Base-by-base conservation (phyloP, 495 filamentous ascomycete genomes). In the Aspergillus affinis region DNA sequence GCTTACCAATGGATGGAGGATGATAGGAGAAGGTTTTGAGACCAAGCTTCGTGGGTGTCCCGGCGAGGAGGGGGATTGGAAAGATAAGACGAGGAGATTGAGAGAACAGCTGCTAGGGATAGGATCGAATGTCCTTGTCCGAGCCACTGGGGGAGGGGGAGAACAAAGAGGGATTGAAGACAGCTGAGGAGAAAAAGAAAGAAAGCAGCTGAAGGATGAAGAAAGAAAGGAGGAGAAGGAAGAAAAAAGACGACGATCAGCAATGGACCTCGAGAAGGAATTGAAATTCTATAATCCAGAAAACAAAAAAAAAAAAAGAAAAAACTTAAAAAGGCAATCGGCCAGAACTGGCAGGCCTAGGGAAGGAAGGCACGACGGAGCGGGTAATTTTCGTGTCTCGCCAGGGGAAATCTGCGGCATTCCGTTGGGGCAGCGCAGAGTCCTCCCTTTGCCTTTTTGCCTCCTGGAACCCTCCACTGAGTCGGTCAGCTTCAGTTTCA, bases 151-250 rank as follows among this genome's bases (percentile, higher is more conserved):
- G 36, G 29, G 57, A 30, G 27, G n/a, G n/a, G n/a, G n/a, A n/a
- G n/a, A n/a, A n/a, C n/a, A n/a, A n/a, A n/a, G n/a, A n/a, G n/a
- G n/a, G n/a, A n/a, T n/a, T n/a, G n/a, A 52, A 55, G 57, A 4
- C 23, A 53, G 61, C 7, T 26, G 48, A 51, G 48, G 48, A 52
- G 53, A 45, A 53, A 51, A 61, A 61, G 61, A 58, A 49, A 55
- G 50, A 65, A 58, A 54, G 53, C 49, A 59, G 52, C 51, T 53
- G 51, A 53, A 20, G 27, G 30, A 7, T 12, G 30, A 32, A 13
- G 15, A 41, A 15, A 10, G 36, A 41, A 10, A 15, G 36, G 36
- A 10, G 29, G 10, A 6, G 8, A 41, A 15, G 48, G n/a, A 46
- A 29, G 29, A 51, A 54, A 54, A 53, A 55, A 56, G 29, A 63